Percentiles rank a stretch among this genome's conserved stretches.
Evolutionary conservation across 306 rosid genomes (phyloP).

Genomic region (Vigna mungo): DNA sequence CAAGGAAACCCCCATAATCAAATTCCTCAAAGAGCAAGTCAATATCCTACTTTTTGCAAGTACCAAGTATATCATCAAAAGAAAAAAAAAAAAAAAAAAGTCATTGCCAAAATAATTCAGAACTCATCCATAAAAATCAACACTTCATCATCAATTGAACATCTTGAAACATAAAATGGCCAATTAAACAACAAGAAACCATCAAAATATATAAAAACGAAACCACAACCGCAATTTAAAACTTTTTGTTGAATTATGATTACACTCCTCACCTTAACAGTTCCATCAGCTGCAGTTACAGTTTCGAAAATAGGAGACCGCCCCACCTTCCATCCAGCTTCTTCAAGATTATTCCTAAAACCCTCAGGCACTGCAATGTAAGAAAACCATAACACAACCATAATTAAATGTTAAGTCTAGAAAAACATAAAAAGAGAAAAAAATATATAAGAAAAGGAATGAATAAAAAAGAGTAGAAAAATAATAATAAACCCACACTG

Average conservation of each 20-base stretch:
- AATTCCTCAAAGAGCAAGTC: slow-evolving; percentile 35
- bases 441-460: background rate
- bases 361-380: slow-evolving; percentile 74
- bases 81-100: slow-evolving; percentile 1
- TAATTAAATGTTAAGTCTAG: slow-evolving; percentile 23
- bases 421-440: slow-evolving; percentile 3
- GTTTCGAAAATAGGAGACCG: slow-evolving; percentile 73
- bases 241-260: slow-evolving; percentile 9
- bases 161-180: slow-evolving; percentile 32
- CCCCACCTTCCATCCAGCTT: slow-evolving; percentile 96
- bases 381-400: slow-evolving; percentile 24
- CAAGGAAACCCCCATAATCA: slow-evolving; percentile 22
- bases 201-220: slow-evolving; percentile 21
- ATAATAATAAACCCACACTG: slow-evolving; percentile 55
- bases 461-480: background rate
- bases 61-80: slow-evolving; percentile 16
- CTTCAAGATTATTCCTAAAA: slow-evolving; percentile 83
- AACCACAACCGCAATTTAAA: background rate
- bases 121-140: slow-evolving; percentile 24
- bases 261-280: slow-evolving; percentile 68
- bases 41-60: slow-evolving; percentile 18
- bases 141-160: background rate
- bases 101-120: slow-evolving; percentile 11
- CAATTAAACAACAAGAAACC: slow-evolving; percentile 14
- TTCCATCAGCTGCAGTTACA: slow-evolving; percentile 90